Evolutionary conservation across 768 basidiomycete genomes (phyloP), one percentile per base, ranked within the genome.

Genomic region (Lactifluus piperatus): DNA sequence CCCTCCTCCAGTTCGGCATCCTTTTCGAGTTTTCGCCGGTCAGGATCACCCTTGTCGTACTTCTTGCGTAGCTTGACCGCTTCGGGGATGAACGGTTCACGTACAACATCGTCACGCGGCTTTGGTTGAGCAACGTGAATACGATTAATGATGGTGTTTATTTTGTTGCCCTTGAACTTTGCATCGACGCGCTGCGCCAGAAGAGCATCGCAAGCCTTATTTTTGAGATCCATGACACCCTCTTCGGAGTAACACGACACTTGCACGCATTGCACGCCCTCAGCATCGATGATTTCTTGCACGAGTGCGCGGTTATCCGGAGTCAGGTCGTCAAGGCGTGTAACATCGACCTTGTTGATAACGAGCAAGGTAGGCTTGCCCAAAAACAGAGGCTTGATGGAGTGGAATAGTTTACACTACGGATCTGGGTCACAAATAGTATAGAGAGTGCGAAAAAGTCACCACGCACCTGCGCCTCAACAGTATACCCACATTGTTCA

Each of bases 391-490:
- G 97, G 97, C 74, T 97, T 97, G 76, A 99, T 97, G 51, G 97
- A 98, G 72, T 97, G 91, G 84, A 94, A 98, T 64, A 98, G 85
- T 78, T 97, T 90, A 80, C 94, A 97, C 90, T 98, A 67, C 16
- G 54, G 37, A 43, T 29, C 41, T 51, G 52, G 34, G 45, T 56
- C 44, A 30, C 43, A 30, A 37, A 34, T 29, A 60, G 50, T 50
- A 11, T 30, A 43, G 53, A n/a, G 14, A 26, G 6, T 22, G 11
- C 27, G 52, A 18, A 54, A 22, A 7, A 26, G 29, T 24, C 48
- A 48, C 60, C 8, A 70, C 82, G 60, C 54, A 92, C 92, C 80
- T 94, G 94, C 44, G 95, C 97, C 74, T 97, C 97, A 62, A 98
- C 80, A 5, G 89, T 85, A 76, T 97, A 99, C 11, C 97, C 97